Conservation (phyloP, 2,329 filamentous ascomycete genomes). For the Alternaria sp. region DNA sequence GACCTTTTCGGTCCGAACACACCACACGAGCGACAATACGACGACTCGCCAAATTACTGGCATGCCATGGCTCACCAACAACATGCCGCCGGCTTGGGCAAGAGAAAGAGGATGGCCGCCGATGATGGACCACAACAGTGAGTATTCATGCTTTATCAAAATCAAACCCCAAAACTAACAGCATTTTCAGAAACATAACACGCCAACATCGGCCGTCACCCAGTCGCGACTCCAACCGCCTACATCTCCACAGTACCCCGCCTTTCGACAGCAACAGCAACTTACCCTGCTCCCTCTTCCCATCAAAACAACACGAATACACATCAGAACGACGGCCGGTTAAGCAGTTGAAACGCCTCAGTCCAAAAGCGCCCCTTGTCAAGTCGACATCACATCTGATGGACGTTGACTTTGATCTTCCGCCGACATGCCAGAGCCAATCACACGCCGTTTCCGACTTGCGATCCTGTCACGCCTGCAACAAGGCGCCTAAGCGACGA, state of each 20-base stretch:
- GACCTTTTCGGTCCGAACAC: conserved; percentile 41
- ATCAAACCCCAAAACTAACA: conserved; percentile 9
- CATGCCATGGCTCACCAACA: conserved; percentile 33
- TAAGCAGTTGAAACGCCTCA: conserved; percentile 41
- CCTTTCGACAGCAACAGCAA: conserved; percentile 26
- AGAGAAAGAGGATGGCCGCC: conserved; percentile 38
- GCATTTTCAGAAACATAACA: conserved; percentile 3
- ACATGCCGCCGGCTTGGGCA: conserved; percentile 33
- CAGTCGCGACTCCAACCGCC: conserved; percentile 17
- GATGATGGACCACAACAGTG: conserved; percentile 25
- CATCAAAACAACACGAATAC: conserved; percentile 14
- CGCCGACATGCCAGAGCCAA: conserved; percentile 12
- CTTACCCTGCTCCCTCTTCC: conserved; percentile 17
- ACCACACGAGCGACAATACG: conserved; percentile 18
- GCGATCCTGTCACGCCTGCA: conserved; percentile 72
- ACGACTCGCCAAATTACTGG: conserved; percentile 18
- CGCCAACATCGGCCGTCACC: conserved; percentile 23
- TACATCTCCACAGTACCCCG: conserved; percentile 22
- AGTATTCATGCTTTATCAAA: neutral
- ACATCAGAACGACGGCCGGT: conserved; percentile 37
- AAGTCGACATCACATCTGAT: conserved; percentile 46
- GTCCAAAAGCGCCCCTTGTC: conserved; percentile 30
- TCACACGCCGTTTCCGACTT: conserved; percentile 31
- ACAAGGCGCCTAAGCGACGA: conserved; percentile 69
- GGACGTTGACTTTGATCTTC: conserved; percentile 35